Base-by-base conservation (phyloP, 371 early-diverging fungal species). In the Vairimorpha ceranae region DNA sequence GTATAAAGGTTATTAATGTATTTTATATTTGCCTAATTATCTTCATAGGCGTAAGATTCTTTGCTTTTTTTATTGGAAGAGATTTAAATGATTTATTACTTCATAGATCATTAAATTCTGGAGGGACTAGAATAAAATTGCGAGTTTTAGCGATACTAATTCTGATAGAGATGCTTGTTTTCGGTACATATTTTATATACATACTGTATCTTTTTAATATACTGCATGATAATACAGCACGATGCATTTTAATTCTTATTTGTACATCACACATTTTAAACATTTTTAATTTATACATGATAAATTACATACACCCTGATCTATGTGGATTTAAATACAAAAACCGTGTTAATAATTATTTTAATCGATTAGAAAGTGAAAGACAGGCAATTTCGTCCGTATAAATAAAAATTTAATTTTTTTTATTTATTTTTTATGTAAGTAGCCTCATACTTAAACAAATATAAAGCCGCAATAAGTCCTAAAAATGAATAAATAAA, bases 251-350 rank as follows among this genome's bases (percentile, higher is more conserved):
- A 10, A n/a, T 48, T 14, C 21, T 48, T n/a, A 48, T 48, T 12
- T 14, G 4, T 48, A 12, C n/a, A n/a, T 10, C 48, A 10, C n/a
- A 48, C 21, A 48, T 48, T 10, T n/a, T 48, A 4, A 52, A 70
- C 32, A 60, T 70, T 12, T 30, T 43, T 17, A 61, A 59, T 58
- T 60, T 70, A 19, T 19, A 59, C 30, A 27, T 70, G 17, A 46
- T 70, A 41, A 43, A 70, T 54, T 41, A 32, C 8, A 43, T 70
- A 46, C 70, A 70, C 29, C 70, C 70, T 43, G 70, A 70, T 59
- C 33, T 70, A 46, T 61, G 58, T 17, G 70, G 70, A 70, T 36
- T 38, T 21, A 33, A 45, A 36, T 43, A 43, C 14, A 59, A 43
- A 27, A 21, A 46, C 38, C 25, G 46, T 56, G 33, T 70, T 21